These are phyloP conservation scores for Neurospora sp. DNA, from an alignment of 2,329 filamentous ascomycete genomes.

Conservation along the genomic window DNA sequence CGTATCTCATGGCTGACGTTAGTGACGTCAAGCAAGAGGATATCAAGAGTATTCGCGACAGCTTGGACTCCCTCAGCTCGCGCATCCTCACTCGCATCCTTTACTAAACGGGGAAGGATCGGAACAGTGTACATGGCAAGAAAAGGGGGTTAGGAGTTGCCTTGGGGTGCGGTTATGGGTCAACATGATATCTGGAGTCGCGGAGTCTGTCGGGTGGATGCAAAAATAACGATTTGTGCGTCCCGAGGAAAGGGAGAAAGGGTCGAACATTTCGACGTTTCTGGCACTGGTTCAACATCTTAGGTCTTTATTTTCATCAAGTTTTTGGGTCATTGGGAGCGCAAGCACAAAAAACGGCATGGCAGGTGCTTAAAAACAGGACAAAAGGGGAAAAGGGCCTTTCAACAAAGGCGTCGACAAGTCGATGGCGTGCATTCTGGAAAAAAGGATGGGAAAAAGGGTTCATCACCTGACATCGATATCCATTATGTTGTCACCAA, in stretches of 20 bases:
- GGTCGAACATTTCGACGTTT: background rate
- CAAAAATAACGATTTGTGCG: background rate
- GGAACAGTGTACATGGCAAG: background rate
- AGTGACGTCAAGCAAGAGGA: conserved; percentile 72
- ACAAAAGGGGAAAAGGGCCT: background rate
- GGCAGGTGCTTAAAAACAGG: background rate
- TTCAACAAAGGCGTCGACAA: background rate
- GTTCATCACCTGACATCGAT: background rate
- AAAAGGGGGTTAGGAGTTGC: background rate
- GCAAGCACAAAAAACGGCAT: background rate
- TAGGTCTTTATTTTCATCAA: background rate
- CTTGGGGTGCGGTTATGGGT: background rate
- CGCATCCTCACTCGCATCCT: conserved; percentile 30
- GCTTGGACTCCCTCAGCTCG: conserved; percentile 66
- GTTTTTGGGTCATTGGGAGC: background rate
- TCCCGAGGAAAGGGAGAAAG: background rate
- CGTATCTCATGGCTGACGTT: conserved; percentile 96
- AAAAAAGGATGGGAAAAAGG: background rate
- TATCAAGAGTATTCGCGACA: conserved; percentile 78
- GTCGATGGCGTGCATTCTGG: background rate
- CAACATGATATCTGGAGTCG: background rate
- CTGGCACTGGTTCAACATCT: background rate
- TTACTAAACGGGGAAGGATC: conserved; percentile 22
- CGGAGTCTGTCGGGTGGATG: background rate
- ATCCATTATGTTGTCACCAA: background rate